Conservation (phyloP, 768 basidiomycete genomes). For the Jaapia argillacea region DNA sequence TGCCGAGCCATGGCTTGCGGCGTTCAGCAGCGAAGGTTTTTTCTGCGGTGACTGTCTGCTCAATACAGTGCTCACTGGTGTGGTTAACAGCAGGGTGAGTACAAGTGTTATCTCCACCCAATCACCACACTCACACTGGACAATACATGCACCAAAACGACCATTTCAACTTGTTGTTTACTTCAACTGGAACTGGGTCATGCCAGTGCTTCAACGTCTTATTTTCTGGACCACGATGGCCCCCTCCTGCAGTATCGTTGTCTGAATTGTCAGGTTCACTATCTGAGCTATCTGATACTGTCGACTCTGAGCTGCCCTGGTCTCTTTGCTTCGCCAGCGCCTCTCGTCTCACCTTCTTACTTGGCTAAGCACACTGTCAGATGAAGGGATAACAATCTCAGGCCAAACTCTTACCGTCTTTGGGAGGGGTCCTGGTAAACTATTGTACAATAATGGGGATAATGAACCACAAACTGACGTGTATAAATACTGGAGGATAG, state of each 20-base stretch:
- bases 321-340: no score
- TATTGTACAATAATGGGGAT: no score
- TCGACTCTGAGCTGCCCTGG: no score
- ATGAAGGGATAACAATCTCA: no score
- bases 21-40: conserved; percentile 1
- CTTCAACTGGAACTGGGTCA: background rate
- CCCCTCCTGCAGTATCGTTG: background rate
- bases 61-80: background rate
- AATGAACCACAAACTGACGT: no score
- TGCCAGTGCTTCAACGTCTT: background rate
- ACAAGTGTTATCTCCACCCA: background rate
- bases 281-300: no score
- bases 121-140: background rate
- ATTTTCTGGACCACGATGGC: background rate
- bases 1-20: background rate
- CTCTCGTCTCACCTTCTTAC: no score
- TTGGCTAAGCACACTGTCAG: no score
- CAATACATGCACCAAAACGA: conserved; percentile 1
- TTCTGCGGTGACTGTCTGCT: background rate
- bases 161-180: background rate
- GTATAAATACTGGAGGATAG: no score
- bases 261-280: no score
- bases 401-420: no score
- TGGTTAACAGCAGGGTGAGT: background rate
- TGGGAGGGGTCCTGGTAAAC: no score